These are phyloP conservation scores for Botrytis tulipae DNA, from an alignment of 2,329 filamentous ascomycete genomes.

Conservation along the genomic window DNA sequence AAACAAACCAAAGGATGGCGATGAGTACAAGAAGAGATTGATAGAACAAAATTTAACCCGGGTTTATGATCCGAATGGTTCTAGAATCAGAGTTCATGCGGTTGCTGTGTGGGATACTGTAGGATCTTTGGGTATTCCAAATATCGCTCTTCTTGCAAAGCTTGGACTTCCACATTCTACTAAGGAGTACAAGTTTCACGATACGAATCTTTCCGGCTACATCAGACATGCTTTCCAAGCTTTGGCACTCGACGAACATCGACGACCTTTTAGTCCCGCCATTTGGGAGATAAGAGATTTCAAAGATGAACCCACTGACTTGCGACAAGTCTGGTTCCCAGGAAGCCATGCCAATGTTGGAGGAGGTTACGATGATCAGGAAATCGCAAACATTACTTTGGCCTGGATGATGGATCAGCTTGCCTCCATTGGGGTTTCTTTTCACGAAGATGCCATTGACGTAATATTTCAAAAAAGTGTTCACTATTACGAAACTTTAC, in stretches of 20 bases:
- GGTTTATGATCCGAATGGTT: constrained; percentile 39
- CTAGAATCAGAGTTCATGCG: constrained; percentile 44
- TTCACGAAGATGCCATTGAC: constrained; percentile 40
- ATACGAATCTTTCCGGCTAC: constrained; percentile 44
- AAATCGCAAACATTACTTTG: constrained; percentile 48
- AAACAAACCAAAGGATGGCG: constrained; percentile 31
- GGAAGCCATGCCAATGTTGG: constrained; percentile 50
- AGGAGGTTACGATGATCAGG: constrained; percentile 48
- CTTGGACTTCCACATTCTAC: constrained; percentile 40
- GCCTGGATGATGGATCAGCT: constrained; percentile 52
- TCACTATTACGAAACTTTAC: constrained; percentile 34
- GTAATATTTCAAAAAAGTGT: constrained; percentile 36
- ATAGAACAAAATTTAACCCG: constrained; percentile 41
- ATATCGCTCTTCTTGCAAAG: constrained; percentile 41
- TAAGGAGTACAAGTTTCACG: constrained; percentile 43
- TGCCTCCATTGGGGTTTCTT: constrained; percentile 38
- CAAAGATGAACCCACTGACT: constrained; percentile 29
- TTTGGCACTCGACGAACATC: constrained; percentile 50
- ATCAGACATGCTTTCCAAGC: constrained; percentile 52
- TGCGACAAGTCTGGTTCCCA: constrained; percentile 47
- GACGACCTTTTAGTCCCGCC: constrained; percentile 42
- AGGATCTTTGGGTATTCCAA: constrained; percentile 42
- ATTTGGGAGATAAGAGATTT: constrained; percentile 41
- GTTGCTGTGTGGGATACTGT: constrained; percentile 52
- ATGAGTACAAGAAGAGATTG: constrained; percentile 42